A percentile compares a stretch with the other conserved stretches of the same genome.
Conservation (phyloP, 345 rosid genomes). For the Bretschneidera sinensis region DNA sequence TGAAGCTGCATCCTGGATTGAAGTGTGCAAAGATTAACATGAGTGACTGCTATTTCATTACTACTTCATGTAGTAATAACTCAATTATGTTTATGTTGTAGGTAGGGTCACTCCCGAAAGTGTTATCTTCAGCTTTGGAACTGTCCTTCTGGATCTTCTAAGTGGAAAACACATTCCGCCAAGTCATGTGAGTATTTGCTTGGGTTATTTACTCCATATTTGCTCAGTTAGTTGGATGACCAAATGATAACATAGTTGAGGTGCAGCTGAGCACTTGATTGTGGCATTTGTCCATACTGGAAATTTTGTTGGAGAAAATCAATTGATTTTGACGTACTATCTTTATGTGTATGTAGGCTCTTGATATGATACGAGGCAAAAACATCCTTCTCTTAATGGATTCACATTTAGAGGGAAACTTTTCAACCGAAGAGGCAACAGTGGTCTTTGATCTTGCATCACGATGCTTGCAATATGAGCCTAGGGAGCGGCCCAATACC, state of each 20-base stretch:
- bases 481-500: conserved; percentile 58
- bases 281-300: not conserved
- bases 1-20: not conserved
- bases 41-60: not conserved
- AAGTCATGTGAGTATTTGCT: conserved; percentile 55
- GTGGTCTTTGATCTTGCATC: conserved; percentile 79
- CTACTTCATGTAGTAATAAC: conserved; percentile 16
- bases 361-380: conserved; percentile 77
- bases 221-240: not conserved
- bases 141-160: conserved; percentile 64
- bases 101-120: conserved; percentile 79
- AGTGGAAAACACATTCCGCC: conserved; percentile 85
- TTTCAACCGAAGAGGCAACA: conserved; percentile 76
- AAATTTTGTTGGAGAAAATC: conserved; percentile 4
- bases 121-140: conserved; percentile 72
- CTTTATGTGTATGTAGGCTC: conserved; percentile 46
- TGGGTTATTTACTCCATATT: not conserved
- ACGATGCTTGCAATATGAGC: conserved; percentile 74
- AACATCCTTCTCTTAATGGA: conserved; percentile 68
- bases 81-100: conserved; percentile 28
- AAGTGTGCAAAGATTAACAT: too few species aligned
- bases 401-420: conserved; percentile 78
- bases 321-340: not conserved
- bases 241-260: not conserved
- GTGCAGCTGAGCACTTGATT: not conserved